Evolutionary conservation across 2,329 filamentous ascomycete genomes (phyloP).

Genomic region (Trichoderma breve): DNA sequence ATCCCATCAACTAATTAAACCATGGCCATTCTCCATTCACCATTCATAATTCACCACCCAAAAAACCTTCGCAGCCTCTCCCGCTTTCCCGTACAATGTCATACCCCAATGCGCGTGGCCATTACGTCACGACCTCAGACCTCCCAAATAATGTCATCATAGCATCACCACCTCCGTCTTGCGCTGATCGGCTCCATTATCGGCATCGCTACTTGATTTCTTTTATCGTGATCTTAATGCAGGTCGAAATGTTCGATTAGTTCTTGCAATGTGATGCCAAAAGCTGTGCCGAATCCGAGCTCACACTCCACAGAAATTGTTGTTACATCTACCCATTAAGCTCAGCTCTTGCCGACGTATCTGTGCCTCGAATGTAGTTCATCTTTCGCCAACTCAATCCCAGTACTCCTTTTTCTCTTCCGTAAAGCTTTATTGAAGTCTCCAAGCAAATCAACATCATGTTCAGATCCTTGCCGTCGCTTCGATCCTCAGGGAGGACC

Average conservation of each 20-base stretch:
- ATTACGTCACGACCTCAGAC: slow-evolving; percentile 18
- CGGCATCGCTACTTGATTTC: neutral
- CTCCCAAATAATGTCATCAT: slow-evolving; percentile 16
- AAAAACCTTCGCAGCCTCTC: neutral
- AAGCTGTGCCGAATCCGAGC: neutral
- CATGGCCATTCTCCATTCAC: too few relatives aligned
- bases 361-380: neutral
- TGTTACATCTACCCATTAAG: neutral
- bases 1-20: neutral
- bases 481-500: neutral
- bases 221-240: neutral
- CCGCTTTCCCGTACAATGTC: neutral
- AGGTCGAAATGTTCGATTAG: neutral
- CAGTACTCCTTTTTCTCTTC: neutral
- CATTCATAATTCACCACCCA: neutral
- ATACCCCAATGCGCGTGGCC: slow-evolving; percentile 8
- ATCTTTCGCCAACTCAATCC: neutral
- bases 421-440: neutral
- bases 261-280: neutral
- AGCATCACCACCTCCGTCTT: neutral
- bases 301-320: neutral
- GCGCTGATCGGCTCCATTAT: neutral
- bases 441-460: slow-evolving; percentile 23
- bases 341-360: neutral
- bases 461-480: slow-evolving; percentile 30